A percentile compares a stretch with the other conserved stretches of the same genome.
These are phyloP conservation scores for Ascodesmis nigricans DNA, from an alignment of 495 filamentous ascomycete genomes.

Conservation along the genomic window DNA sequence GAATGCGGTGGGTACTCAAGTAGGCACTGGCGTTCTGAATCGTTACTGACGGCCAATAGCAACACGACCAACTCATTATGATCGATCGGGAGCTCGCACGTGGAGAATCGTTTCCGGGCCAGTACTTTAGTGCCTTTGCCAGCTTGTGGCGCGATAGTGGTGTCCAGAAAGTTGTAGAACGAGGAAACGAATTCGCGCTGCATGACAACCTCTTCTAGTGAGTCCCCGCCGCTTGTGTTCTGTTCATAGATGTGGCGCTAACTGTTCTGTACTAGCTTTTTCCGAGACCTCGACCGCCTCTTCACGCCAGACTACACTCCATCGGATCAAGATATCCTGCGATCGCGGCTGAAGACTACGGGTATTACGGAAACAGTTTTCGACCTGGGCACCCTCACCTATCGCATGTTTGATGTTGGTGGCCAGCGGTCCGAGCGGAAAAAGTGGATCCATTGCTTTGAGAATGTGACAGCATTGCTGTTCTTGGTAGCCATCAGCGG, in stretches of 20 bases:
- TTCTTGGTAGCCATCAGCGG: conserved; percentile 93
- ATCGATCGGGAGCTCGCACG: conserved; percentile 54
- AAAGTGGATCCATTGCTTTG: conserved; percentile 99
- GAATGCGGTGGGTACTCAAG: conserved; percentile 59
- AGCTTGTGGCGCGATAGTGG: conserved; percentile 65
- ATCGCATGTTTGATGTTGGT: conserved; percentile 97
- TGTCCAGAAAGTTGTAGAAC: conserved; percentile 63
- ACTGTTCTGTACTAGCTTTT: conserved; percentile 43
- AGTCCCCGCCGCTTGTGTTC: conserved; percentile 25
- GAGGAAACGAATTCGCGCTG: conserved; percentile 88
- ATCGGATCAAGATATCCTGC: conserved; percentile 89
- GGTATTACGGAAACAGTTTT: conserved; percentile 96
- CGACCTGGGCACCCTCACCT: conserved; percentile 82
- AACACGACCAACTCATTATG: conserved; percentile 31
- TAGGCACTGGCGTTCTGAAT: not conserved
- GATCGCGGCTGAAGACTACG: conserved; percentile 78
- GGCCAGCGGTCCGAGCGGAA: conserved; percentile 93
- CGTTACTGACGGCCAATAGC: conserved; percentile 22
- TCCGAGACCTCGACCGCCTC: conserved; percentile 67
- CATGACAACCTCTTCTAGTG: conserved; percentile 92
- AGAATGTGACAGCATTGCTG: conserved; percentile 80
- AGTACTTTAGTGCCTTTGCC: conserved; percentile 57
- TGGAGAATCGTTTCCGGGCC: conserved; percentile 45
- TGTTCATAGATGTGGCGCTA: conserved; percentile 8
- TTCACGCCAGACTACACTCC: conserved; percentile 75